Evolutionary conservation across 106 monocot species (phyloP).

Genomic region (Ottelia alismoides): DNA sequence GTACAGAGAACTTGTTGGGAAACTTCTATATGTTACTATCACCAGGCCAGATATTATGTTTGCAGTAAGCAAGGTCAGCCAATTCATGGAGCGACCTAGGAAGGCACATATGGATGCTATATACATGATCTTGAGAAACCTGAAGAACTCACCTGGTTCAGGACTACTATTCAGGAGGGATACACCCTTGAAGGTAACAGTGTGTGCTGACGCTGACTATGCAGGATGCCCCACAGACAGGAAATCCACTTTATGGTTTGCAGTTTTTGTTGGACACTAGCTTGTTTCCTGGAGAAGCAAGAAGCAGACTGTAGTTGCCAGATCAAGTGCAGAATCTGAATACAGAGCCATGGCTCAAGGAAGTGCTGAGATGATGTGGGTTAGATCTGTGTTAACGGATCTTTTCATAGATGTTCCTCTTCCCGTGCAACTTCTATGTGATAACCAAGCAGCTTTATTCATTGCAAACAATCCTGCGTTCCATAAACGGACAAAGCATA

Average conservation of each 20-base stretch:
- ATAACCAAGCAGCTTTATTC: neutral
- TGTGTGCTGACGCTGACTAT: slow-evolving; percentile 5
- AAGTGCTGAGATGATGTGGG: neutral
- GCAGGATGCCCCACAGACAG: neutral
- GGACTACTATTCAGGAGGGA: too few relatives aligned
- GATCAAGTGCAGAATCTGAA: neutral
- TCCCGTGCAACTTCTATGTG: too few relatives aligned
- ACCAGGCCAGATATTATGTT: neutral
- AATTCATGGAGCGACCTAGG: slow-evolving; percentile 1
- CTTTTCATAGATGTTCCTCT: too few relatives aligned
- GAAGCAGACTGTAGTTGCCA: neutral
- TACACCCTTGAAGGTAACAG: too few relatives aligned
- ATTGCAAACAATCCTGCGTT: neutral
- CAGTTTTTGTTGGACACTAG: neutral
- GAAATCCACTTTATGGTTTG: neutral
- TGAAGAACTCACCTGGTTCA: too few relatives aligned
- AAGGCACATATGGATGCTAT: too few relatives aligned
- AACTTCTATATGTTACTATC: neutral
- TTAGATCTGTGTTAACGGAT: neutral
- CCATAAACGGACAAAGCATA: slow-evolving; percentile 2
- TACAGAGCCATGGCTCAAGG: neutral
- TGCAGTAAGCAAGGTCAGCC: neutral
- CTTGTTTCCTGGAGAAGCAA: neutral
- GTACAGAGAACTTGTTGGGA: too few relatives aligned
- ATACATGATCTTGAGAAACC: too few relatives aligned